Evolutionary conservation across 768 basidiomycete genomes (phyloP).

Genomic region (Lactarius vividus): DNA sequence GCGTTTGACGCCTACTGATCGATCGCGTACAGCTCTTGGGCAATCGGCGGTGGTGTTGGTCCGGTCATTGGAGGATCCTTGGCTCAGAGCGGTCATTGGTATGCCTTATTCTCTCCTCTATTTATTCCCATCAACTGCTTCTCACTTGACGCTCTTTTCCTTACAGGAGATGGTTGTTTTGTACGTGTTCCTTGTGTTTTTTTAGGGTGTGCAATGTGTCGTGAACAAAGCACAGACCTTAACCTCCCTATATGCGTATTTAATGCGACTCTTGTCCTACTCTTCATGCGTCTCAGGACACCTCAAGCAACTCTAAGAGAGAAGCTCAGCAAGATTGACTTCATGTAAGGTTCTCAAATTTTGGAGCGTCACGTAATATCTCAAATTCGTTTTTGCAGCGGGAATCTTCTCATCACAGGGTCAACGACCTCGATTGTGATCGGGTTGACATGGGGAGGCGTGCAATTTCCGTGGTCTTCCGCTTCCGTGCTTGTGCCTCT

Average conservation of each 20-base stretch:
- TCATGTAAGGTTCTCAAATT: conserved; percentile 34
- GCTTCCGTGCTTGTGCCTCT: conserved; percentile 43
- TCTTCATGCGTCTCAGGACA: conserved; percentile 37
- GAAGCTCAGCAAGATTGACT: conserved; percentile 40
- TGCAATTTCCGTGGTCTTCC: conserved; percentile 42
- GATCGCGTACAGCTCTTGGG: conserved; percentile 30
- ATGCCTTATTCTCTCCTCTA: background rate
- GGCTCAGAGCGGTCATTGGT: conserved; percentile 26
- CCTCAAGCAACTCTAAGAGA: conserved; percentile 35
- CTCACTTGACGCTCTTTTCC: background rate
- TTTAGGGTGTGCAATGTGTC: background rate
- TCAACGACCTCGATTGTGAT: conserved; percentile 34
- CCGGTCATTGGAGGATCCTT: conserved; percentile 35
- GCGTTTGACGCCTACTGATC: background rate
- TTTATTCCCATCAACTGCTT: background rate
- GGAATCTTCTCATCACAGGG: conserved; percentile 37
- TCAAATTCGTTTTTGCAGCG: conserved; percentile 31
- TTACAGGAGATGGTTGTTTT: conserved; percentile 28
- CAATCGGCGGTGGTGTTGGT: conserved; percentile 32
- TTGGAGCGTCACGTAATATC: background rate
- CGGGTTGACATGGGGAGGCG: conserved; percentile 45
- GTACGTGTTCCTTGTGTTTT: conserved; percentile 9
- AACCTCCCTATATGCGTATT: conserved; percentile 40
- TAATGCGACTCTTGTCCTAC: conserved; percentile 31
- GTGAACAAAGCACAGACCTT: conserved; percentile 31